phyloP scores from a whole-genome alignment of 169 alveolate species.

The Plasmodium sp. region DNA sequence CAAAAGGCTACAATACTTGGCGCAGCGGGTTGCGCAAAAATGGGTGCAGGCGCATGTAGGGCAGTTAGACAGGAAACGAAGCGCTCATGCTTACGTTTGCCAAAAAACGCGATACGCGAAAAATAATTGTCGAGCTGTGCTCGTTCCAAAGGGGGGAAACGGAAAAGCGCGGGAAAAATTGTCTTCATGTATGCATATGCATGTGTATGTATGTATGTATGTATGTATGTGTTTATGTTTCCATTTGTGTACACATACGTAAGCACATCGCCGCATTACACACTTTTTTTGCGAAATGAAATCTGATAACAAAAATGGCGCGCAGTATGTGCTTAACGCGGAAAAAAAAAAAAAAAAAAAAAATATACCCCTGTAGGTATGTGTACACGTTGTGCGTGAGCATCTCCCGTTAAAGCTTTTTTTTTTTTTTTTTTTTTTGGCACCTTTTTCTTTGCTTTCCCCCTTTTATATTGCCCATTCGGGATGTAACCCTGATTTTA shows the following conservation, averaged over 20 bases:
- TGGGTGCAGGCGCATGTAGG: background rate
- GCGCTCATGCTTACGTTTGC: background rate
- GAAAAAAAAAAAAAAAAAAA: background rate
- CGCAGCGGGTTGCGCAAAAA: background rate
- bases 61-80: constrained; percentile 3
- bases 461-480: background rate
- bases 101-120: background rate
- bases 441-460: background rate
- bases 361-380: background rate
- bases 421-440: background rate
- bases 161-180: background rate
- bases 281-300: background rate
- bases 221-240: background rate
- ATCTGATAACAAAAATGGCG: background rate
- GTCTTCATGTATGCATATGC: background rate
- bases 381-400: background rate
- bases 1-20: constrained; percentile 7
- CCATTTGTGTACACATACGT: background rate
- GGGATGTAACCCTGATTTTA: background rate
- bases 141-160: background rate
- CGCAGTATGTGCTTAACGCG: background rate
- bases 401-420: background rate
- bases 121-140: background rate
- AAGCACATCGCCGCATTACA: background rate
- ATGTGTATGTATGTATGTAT: background rate